These are phyloP conservation scores for Amanita molliuscula DNA, from an alignment of 768 basidiomycete species.

Conservation along the genomic window DNA sequence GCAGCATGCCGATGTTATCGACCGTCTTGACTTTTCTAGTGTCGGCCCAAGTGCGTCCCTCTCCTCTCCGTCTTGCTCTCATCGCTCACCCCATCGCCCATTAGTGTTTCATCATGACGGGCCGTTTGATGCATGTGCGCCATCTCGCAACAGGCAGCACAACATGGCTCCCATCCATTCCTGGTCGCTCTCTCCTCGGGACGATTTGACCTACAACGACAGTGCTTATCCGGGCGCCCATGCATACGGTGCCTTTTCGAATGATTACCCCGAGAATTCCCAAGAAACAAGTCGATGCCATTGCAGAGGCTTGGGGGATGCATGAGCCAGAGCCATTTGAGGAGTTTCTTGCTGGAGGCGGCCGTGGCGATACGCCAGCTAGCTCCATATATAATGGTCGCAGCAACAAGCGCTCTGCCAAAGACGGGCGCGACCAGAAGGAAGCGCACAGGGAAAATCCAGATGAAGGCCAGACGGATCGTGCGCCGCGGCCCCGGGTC, in stretches of 20 bases:
- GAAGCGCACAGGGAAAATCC: conserved; percentile 21
- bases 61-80: conserved; percentile 7
- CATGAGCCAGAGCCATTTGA: conserved; percentile 89
- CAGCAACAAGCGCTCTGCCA: conserved; percentile 22
- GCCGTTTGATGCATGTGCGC: conserved; percentile 86
- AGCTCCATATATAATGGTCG: conserved; percentile 60
- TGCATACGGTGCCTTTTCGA: conserved; percentile 36
- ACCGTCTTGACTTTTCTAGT: conserved; percentile 78
- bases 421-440: conserved; percentile 33
- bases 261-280: conserved; percentile 48
- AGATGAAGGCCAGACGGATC: conserved; percentile 22
- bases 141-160: conserved; percentile 75
- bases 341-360: conserved; percentile 80
- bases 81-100: conserved; percentile 3
- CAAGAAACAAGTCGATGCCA: conserved; percentile 82
- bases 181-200: conserved; percentile 40
- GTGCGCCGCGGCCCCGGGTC: conserved; percentile 21
- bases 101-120: conserved; percentile 90
- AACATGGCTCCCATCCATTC: conserved; percentile 78
- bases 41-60: conserved; percentile 67
- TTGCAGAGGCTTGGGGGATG: conserved; percentile 90
- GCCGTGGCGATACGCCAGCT: conserved; percentile 42
- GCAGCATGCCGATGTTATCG: conserved; percentile 81
- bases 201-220: conserved; percentile 30
- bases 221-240: conserved; percentile 45